These are phyloP conservation scores for Suhomyces tanzawaensis DNA, from an alignment of 805 yeast species.

Conservation along the genomic window DNA sequence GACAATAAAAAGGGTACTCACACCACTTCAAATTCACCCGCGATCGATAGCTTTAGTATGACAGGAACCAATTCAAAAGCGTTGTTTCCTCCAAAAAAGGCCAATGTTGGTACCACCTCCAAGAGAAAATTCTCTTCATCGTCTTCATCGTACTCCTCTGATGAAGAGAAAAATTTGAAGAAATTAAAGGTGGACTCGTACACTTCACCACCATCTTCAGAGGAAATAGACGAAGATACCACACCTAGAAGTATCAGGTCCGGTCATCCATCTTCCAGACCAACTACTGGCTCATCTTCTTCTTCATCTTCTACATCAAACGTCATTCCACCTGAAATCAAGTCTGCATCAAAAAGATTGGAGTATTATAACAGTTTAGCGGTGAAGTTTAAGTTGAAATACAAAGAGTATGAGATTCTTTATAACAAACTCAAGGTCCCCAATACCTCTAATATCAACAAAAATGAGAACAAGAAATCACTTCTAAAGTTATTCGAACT, in stretches of 20 bases:
- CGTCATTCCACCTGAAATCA: conserved; percentile 10
- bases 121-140: conserved; percentile 14
- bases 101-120: background rate
- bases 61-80: conserved; percentile 1
- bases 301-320: background rate
- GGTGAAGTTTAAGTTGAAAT: conserved; percentile 44
- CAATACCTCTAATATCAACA: conserved; percentile 11
- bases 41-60: conserved; percentile 4
- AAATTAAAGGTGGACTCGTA: conserved; percentile 17
- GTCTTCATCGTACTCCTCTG: conserved; percentile 23
- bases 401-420: conserved; percentile 49
- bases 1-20: conserved; percentile 6
- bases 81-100: background rate
- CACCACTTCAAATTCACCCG: conserved; percentile 14
- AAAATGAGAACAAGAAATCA: conserved; percentile 22
- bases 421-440: conserved; percentile 27
- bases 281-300: background rate
- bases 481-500: conserved; percentile 44
- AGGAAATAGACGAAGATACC: conserved; percentile 15
- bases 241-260: conserved; percentile 2
- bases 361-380: conserved; percentile 46
- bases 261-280: conserved; percentile 1
- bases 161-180: conserved; percentile 17
- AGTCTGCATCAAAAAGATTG: conserved; percentile 15
- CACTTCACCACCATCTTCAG: conserved; percentile 39